Evolutionary conservation across 345 rosid genomes (phyloP).

Genomic region (Anacardium occidentale): DNA sequence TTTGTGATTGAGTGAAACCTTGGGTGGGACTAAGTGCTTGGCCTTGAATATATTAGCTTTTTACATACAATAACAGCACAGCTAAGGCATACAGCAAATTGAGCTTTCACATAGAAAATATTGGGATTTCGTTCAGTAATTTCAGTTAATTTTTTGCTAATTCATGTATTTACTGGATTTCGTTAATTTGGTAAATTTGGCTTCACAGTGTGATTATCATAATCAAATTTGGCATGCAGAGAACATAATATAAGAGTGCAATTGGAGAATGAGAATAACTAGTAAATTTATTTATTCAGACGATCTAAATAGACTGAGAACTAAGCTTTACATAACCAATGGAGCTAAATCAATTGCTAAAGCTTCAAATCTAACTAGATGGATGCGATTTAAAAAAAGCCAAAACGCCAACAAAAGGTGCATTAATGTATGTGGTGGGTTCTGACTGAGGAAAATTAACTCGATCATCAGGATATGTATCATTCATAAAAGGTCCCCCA

Average conservation of each 20-base stretch:
- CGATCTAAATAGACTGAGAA: background rate
- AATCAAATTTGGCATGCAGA: background rate
- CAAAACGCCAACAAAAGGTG: constrained; percentile 61
- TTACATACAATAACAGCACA: no score
- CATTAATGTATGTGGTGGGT: constrained; percentile 62
- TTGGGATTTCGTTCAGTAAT: no score
- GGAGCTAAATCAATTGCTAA: background rate
- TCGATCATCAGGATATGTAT: constrained; percentile 51
- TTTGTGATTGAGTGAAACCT: no score
- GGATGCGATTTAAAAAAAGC: constrained; percentile 48
- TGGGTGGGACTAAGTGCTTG: no score
- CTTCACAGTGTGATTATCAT: no score
- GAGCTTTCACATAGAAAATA: no score
- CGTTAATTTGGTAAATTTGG: no score
- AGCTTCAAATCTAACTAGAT: background rate
- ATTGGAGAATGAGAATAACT: no score
- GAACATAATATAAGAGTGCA: background rate
- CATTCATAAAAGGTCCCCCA: constrained; percentile 72
- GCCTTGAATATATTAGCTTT: no score
- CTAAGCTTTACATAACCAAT: background rate
- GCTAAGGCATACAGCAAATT: no score
- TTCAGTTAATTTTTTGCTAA: background rate
- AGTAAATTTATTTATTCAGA: background rate
- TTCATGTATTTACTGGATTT: background rate
- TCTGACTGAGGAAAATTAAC: constrained; percentile 49